Evolutionary conservation across 2,329 filamentous ascomycete genomes (phyloP), one percentile per base, ranked within the genome.

Genomic region (Teratosphaeria gauchensis): DNA sequence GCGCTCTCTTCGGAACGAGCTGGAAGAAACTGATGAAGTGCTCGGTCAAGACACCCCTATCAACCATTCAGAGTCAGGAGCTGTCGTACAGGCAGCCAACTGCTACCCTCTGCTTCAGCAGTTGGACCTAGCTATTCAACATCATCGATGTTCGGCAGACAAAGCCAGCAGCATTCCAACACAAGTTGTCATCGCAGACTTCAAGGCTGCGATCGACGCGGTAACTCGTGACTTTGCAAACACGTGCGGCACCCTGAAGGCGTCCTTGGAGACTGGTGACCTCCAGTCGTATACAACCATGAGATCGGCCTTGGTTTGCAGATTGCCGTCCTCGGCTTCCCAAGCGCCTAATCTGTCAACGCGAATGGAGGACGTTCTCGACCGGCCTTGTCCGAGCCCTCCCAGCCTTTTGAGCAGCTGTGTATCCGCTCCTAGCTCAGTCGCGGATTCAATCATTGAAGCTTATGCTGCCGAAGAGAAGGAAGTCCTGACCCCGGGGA

Each of bases 11-110:
- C 57, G 57, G 3, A 59, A 59, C 19, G 5, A 53, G 30, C 48
- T 56, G n/a, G 57, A 59, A 48, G 57, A 59, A 9, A 32, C 51
- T 42, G 57, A 59, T 32, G 57, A 59, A n/a, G 24, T 33, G 28
- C 16, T 56, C 21, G 57, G 42, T 35, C 30, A n/a, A 8, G 42
- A n/a, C 4, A 19, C n/a, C n/a, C 4, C 33, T 48, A 19, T n/a
- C 6, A 42, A n/a, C 11, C 53, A 48, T 1, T n/a, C n/a, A 1
- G 53, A 31, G 31, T 51, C 35, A 21, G 7, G 55, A 48, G 54
- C n/a, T 14, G 35, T 59, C 21, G 19, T n/a, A 1, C 16, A 21
- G n/a, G 42, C 42, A 21, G 42, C 42, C n/a, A 9, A 8, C n/a
- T 48, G 42, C 42, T 48, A 48, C 42, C n/a, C 19, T n/a, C 6